These are phyloP conservation scores for Emericellopsis terricola DNA, from an alignment of 495 filamentous ascomycete genomes.

Conservation along the genomic window DNA sequence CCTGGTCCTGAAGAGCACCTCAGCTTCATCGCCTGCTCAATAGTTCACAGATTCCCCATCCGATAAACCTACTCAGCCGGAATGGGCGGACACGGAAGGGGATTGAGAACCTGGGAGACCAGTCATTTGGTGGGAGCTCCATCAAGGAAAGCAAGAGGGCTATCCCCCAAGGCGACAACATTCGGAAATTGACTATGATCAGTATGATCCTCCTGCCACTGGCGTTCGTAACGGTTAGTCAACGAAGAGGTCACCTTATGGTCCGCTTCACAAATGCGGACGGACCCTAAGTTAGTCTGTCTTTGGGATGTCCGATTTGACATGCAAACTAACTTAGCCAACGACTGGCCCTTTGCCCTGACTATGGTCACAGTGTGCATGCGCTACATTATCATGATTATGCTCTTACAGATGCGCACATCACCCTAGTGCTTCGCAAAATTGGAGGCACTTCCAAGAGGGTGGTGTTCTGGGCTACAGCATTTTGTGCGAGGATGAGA, in stretches of 20 bases:
- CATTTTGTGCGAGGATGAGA: too few relatives aligned
- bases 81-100: slow-evolving; percentile 12
- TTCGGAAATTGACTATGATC: slow-evolving; percentile 20
- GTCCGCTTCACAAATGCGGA: background rate
- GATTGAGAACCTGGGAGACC: slow-evolving; percentile 14
- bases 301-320: slow-evolving; percentile 16
- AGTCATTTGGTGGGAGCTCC: slow-evolving; percentile 15
- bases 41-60: too few relatives aligned
- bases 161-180: slow-evolving; percentile 19
- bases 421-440: too few relatives aligned
- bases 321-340: slow-evolving; percentile 6
- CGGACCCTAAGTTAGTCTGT: slow-evolving; percentile 4
- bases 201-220: slow-evolving; percentile 23
- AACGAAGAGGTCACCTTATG: background rate
- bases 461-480: too few relatives aligned
- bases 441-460: too few relatives aligned
- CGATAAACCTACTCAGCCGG: slow-evolving; percentile 7
- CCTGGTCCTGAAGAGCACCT: too few relatives aligned
- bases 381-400: slow-evolving; percentile 15
- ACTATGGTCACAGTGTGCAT: slow-evolving; percentile 15
- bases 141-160: slow-evolving; percentile 15
- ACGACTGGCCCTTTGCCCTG: slow-evolving; percentile 13
- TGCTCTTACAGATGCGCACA: slow-evolving; percentile 11
- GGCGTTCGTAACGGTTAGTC: slow-evolving; percentile 17
- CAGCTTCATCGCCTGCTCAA: too few relatives aligned